phyloP scores from a whole-genome alignment of 257 asterid species.

The Penstemon barbatus region DNA sequence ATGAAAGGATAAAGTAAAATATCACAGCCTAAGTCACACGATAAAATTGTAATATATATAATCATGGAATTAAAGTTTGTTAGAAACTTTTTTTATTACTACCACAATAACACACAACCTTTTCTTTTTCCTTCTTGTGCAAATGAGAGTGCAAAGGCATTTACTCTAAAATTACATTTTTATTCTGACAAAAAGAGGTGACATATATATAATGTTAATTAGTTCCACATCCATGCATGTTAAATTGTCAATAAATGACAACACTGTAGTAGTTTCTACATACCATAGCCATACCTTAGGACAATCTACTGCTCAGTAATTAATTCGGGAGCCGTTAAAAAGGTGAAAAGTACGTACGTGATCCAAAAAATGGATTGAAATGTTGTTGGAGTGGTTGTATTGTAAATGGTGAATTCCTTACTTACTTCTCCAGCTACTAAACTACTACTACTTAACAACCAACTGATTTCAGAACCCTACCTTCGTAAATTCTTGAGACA shows the following conservation, averaged over 20 bases:
- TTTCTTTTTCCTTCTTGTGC: too few relatives aligned
- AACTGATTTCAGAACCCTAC: conserved; percentile 20
- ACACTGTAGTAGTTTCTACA: neutral
- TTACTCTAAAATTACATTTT: too few relatives aligned
- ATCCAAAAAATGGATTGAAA: neutral
- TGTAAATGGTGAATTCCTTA: conserved; percentile 13
- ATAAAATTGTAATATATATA: too few relatives aligned
- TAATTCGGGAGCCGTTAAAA: neutral
- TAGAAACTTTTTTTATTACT: too few relatives aligned
- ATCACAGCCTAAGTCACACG: too few relatives aligned
- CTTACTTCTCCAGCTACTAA: neutral
- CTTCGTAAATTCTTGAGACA: neutral
- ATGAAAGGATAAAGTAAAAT: too few relatives aligned
- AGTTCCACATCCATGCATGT: too few relatives aligned
- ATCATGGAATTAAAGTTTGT: too few relatives aligned
- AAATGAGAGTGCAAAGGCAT: too few relatives aligned
- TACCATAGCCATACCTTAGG: neutral
- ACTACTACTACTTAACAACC: neutral
- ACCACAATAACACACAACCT: too few relatives aligned
- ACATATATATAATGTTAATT: too few relatives aligned
- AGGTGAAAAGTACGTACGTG: neutral
- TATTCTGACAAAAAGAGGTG: too few relatives aligned
- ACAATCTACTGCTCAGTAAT: neutral
- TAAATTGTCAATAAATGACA: neutral
- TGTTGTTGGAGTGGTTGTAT: conserved; percentile 2